Percentiles rank a stretch among this genome's conserved stretches.
These are phyloP conservation scores for Verticillium albo-atrum DNA, from an alignment of 2,329 filamentous ascomycete species.

Conservation along the genomic window DNA sequence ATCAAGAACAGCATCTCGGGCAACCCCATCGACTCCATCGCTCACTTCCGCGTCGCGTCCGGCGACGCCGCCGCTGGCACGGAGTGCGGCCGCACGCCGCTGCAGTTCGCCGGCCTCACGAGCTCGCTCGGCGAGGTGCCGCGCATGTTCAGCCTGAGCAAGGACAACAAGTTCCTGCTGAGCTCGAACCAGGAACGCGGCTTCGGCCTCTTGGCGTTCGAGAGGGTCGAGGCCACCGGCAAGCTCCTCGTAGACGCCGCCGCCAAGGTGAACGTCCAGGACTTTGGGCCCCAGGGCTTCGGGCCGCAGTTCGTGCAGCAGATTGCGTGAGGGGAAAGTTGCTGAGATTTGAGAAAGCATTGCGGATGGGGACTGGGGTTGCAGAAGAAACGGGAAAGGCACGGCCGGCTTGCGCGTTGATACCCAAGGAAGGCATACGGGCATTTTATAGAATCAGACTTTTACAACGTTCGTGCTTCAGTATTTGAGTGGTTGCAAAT, in stretches of 20 bases:
- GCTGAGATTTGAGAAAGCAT: no score
- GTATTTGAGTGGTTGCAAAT: no score
- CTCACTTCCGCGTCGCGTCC: conserved; percentile 33
- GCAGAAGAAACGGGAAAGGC: no score
- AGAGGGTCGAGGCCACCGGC: conserved; percentile 21
- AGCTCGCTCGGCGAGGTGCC: conserved; percentile 32
- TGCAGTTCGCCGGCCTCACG: conserved; percentile 28
- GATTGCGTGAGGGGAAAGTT: conserved; percentile 14
- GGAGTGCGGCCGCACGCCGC: conserved; percentile 16
- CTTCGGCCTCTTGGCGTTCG: conserved; percentile 33
- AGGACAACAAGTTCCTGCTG: conserved; percentile 31
- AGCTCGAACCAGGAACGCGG: conserved; percentile 42
- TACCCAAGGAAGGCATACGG: no score
- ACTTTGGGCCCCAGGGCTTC: conserved; percentile 21
- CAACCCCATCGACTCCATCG: conserved; percentile 45
- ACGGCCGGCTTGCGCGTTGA: no score
- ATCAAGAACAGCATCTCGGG: no score
- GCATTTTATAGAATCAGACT: no score
- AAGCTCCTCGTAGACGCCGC: conserved; percentile 20
- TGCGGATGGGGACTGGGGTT: no score
- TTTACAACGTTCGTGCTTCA: no score
- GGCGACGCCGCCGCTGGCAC: conserved; percentile 10
- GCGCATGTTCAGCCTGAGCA: conserved; percentile 41
- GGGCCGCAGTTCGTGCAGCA: conserved; percentile 29
- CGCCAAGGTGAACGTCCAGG: conserved; percentile 17